A percentile compares a stretch with the other conserved stretches of the same genome.
phyloP scores from a whole-genome alignment of 1,284 basidiomycete species.

The Xanthoconium separans region DNA sequence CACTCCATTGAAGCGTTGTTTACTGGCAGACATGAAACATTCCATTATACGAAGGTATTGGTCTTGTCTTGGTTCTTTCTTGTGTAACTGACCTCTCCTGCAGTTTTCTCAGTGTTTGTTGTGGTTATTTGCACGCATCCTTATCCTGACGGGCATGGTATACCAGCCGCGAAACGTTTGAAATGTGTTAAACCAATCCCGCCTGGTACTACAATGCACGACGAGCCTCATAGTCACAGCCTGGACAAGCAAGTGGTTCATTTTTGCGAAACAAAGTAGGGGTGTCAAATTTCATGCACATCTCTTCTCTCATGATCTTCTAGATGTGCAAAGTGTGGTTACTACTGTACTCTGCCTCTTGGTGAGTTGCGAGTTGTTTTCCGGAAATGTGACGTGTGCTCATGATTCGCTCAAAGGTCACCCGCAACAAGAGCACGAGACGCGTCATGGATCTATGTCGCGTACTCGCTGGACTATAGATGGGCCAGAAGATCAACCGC shows the following conservation, averaged over 20 bases:
- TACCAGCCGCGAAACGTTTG: constrained; percentile 47
- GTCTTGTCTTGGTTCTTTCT: not conserved
- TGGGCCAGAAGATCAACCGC: too few species aligned
- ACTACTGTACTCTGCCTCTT: too few species aligned
- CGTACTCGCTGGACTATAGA: too few species aligned
- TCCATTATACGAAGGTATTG: constrained; percentile 49
- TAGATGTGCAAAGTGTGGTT: too few species aligned
- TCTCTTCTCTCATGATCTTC: constrained; percentile 17
- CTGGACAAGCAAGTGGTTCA: constrained; percentile 42
- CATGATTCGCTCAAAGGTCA: too few species aligned
- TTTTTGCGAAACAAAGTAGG: constrained; percentile 50
- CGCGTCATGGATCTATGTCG: too few species aligned
- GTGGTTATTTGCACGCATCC: not conserved
- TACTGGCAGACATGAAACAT: constrained; percentile 43
- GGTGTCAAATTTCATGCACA: not conserved
- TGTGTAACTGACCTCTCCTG: not conserved
- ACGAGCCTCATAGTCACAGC: constrained; percentile 49
- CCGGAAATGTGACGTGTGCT: too few species aligned
- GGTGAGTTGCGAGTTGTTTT: too few species aligned
- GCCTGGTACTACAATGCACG: constrained; percentile 41
- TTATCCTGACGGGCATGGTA: not conserved
- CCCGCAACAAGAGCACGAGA: too few species aligned
- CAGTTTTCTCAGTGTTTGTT: constrained; percentile 31
- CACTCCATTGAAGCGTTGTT: constrained; percentile 59
- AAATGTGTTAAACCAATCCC: constrained; percentile 48